Evolutionary conservation across 2,329 filamentous ascomycete species (phyloP).

Genomic region (Ustulina deusta): DNA sequence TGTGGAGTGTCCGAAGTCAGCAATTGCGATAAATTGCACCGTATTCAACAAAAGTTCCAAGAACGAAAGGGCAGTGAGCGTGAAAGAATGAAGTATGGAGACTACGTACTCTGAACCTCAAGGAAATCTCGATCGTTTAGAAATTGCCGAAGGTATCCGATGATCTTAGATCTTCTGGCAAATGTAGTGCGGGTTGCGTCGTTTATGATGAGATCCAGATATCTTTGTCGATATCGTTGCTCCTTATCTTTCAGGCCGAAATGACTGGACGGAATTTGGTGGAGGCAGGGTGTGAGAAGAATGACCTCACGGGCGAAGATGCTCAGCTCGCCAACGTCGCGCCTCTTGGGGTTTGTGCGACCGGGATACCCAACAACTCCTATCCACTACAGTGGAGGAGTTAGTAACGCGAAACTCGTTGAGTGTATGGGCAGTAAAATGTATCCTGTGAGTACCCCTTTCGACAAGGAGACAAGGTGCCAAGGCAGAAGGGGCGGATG

Average conservation of each 20-base stretch:
- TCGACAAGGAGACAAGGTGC: too few species aligned
- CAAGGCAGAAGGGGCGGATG: too few species aligned
- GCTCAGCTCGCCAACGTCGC: conserved; percentile 89
- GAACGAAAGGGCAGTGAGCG: neutral
- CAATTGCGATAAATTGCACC: neutral
- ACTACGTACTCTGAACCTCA: conserved; percentile 68
- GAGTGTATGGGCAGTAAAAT: neutral
- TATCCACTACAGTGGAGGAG: conserved; percentile 66
- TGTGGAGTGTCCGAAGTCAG: conserved; percentile 6
- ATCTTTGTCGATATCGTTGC: conserved; percentile 90
- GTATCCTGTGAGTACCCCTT: neutral
- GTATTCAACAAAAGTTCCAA: neutral
- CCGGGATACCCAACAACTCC: conserved; percentile 87
- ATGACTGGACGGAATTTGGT: conserved; percentile 88
- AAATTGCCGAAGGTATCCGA: conserved; percentile 88
- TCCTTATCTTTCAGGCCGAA: conserved; percentile 97
- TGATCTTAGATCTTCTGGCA: conserved; percentile 86
- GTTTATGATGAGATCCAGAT: conserved; percentile 98
- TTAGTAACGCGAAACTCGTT: conserved; percentile 1
- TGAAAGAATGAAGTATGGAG: neutral
- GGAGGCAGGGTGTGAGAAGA: conserved; percentile 89
- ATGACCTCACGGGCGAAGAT: conserved; percentile 90
- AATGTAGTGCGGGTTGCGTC: conserved; percentile 86
- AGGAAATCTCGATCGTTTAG: conserved; percentile 90
- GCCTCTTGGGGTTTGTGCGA: conserved; percentile 89